Conservation (phyloP, 768 basidiomycete genomes). For the Suillus bovinus region DNA sequence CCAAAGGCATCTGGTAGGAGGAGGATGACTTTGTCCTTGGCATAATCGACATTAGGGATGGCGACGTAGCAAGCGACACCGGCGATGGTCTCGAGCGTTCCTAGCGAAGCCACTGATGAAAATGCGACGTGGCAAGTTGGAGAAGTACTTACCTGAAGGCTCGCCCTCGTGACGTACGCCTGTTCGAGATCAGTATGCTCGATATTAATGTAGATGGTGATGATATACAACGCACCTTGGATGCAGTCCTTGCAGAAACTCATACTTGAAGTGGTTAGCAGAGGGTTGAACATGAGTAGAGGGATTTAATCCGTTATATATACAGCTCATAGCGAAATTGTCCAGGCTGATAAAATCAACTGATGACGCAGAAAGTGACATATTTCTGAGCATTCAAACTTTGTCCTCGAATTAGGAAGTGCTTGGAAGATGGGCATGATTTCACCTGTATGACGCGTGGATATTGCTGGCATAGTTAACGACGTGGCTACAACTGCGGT, state of each 20-base stretch:
- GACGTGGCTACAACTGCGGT: not conserved
- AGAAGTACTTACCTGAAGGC: conserved; percentile 37
- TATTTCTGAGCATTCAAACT: not conserved
- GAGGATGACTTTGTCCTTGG: conserved; percentile 57
- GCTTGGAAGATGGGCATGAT: not conserved
- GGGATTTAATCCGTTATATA: not conserved
- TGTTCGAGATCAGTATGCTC: conserved; percentile 17
- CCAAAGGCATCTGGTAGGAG: conserved; percentile 57
- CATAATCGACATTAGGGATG: conserved; percentile 49
- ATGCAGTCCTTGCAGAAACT: conserved; percentile 58
- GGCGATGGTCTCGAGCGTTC: conserved; percentile 46
- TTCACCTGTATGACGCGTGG: not conserved
- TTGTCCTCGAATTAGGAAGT: not conserved
- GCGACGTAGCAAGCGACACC: conserved; percentile 55
- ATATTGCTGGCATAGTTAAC: not conserved
- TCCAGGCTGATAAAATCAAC: not conserved
- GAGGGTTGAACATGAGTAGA: not conserved
- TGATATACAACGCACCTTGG: conserved; percentile 38
- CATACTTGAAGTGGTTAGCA: conserved; percentile 32
- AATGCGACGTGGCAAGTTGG: not conserved
- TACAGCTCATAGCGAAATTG: not conserved
- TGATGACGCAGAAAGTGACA: not conserved
- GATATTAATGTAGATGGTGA: not conserved
- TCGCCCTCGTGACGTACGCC: conserved; percentile 54
- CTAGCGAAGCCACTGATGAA: conserved; percentile 28